Evolutionary conservation across 176 grass and related monocot genomes (phyloP), one percentile per base, ranked within the genome.

Genomic region (Musa schizocarpa): DNA sequence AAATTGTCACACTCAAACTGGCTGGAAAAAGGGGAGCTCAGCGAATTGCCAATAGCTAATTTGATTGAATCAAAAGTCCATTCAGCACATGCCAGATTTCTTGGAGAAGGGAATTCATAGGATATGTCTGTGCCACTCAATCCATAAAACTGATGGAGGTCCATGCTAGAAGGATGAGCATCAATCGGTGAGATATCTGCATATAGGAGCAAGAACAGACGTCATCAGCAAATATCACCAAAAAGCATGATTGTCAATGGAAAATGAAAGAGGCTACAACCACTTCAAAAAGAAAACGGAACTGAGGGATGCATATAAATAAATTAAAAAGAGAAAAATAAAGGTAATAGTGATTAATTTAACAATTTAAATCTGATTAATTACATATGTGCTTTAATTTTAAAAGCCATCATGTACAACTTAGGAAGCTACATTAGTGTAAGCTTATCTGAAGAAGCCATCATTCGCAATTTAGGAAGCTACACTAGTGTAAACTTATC

Each of bases 81-180:
- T 27, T 85, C 65, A 74, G 82, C 75, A 59, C 82, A 80, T 25
- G 63, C 58, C 83, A 83, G 68, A 72, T 75, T 86, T 70, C 76
- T 88, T 17, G 80, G 81, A 75, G 86, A 70, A 72, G 84, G 84
- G 54, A 83, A 78, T 87, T 83, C 69, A 34, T 52, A 92, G 50
- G 85, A 77, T 17, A 82, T 22, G 50, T 92, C 83, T 51, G 68
- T 10, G 53, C 82, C 52, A 13, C 79, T 82, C 56, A 89, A 78
- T 87, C 69, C 80, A 83, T 91, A 88, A 48, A 93, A 54, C 84
- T 89, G 90, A 69, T 87, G 88, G 21, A 85, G 87, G 82, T 98
- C 88, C 94, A 98, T 98, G 86, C 82, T 91, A 90, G 78, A 78
- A 82, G 84, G 81, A 82, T 29, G 74, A 2, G 22, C 75, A 87